A percentile compares a stretch with the other conserved stretches of the same genome.
These are phyloP conservation scores for Hypoxylon sp. DNA, from an alignment of 2,329 filamentous ascomycete species.

Conservation along the genomic window DNA sequence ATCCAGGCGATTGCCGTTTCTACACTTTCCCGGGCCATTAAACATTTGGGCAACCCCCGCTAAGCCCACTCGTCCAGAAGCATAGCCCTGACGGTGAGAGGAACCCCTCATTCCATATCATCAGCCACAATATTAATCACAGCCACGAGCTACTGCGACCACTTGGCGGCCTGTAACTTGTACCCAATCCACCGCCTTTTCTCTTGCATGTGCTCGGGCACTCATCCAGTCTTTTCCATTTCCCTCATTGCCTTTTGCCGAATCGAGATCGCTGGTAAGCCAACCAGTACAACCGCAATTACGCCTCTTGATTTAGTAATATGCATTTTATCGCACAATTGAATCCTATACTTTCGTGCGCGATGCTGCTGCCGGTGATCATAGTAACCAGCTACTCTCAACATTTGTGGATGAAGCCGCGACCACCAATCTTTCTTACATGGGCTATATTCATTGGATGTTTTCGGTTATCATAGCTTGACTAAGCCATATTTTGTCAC, in stretches of 20 bases:
- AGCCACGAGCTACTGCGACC: constrained; percentile 35
- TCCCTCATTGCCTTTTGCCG: not conserved
- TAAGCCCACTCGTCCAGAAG: constrained; percentile 1
- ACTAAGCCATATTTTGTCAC: constrained; percentile 3
- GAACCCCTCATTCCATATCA: not conserved
- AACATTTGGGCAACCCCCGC: constrained; percentile 5
- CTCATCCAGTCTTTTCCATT: not conserved
- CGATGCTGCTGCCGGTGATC: not conserved
- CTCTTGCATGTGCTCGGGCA: not conserved
- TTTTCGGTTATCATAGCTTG: not conserved
- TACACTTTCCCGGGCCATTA: constrained; percentile 31
- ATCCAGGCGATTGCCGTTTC: constrained; percentile 13
- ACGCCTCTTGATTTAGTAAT: not conserved
- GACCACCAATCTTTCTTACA: not conserved
- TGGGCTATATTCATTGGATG: not conserved
- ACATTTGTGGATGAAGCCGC: not conserved
- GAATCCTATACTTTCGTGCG: not conserved
- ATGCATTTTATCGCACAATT: not conserved
- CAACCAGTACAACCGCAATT: not conserved
- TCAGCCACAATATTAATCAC: constrained; percentile 28
- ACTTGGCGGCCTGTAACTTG: constrained; percentile 10
- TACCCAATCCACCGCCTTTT: constrained; percentile 2
- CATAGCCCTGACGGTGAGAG: constrained; percentile 7
- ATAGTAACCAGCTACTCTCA: not conserved
- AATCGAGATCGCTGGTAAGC: not conserved